Evolutionary conservation across 352 stramenopile species (phyloP), one percentile per base, ranked within the genome.

Genomic region (Pythium grandisporangium): DNA sequence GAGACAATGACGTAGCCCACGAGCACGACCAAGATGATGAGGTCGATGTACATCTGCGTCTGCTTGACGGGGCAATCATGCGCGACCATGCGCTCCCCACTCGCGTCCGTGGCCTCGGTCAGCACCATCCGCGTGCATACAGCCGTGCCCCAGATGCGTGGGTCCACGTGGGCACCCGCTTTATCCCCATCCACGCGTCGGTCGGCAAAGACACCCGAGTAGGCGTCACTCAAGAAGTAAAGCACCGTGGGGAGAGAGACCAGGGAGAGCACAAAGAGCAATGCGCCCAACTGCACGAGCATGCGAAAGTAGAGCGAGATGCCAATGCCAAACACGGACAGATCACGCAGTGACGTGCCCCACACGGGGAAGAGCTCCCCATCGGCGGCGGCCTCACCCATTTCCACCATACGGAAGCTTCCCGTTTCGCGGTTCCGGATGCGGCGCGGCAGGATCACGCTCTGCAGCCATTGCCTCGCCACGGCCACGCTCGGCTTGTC

Each of bases 281-380:
- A 51, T 21, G 55, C 22, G 13, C 59, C 59, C 21, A 86, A 53
- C 41, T 82, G 58, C 50, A 84, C 32, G 39, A 87, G 45, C 60
- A 78, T 84, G 55, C 65, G 70, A 43, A 90, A 90, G 57, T 87
- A 90, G 37, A 90, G 61, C 16, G 73, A 67, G 33, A 90, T 61
- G 45, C 76, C 76, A 26, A 90, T 78, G 51, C 76, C 76, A 42
- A 90, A 90, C 17, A 65, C 62, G 30, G 64, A 70, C 22, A 90
- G 61, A 30, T 85, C 69, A 23, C 36, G 30, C n/a, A 85, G 56
- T 20, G 52, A 66, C 16, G 77, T 90, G 30, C 45, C 50, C 51
- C 60, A 85, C 30, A 90, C 57, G 0, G 69, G 67, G 42, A 84
- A 86, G 2, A 83, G 56, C 47, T 80, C 66, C 19, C 66, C 79